Conservation (phyloP, 1,284 basidiomycete species). For the Exsudoporus floridanus region DNA sequence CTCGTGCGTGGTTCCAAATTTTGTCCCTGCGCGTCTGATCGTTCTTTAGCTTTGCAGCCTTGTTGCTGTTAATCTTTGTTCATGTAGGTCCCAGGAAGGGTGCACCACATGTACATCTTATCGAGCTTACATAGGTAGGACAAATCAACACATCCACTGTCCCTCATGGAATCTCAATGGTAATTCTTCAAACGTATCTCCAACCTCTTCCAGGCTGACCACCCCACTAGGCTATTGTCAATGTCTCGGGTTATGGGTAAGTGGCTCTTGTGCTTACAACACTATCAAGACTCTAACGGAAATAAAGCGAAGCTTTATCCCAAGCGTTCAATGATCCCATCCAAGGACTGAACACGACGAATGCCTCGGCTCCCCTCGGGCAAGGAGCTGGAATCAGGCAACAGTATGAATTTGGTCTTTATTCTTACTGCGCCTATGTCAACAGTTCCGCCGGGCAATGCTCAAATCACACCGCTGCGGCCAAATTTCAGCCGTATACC, state of each 20-base stretch:
- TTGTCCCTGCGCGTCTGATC: constrained; percentile 24
- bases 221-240: constrained; percentile 56
- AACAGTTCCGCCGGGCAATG: constrained; percentile 60
- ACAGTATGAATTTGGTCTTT: constrained; percentile 73
- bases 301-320: constrained; percentile 49
- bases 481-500: constrained; percentile 60
- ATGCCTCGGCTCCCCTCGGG: constrained; percentile 62
- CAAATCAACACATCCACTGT: constrained; percentile 76
- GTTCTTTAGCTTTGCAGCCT: constrained; percentile 53
- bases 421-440: constrained; percentile 73
- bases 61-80: constrained; percentile 74
- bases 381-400: constrained; percentile 60
- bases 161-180: constrained; percentile 72
- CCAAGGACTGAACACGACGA: constrained; percentile 63
- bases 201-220: constrained; percentile 15
- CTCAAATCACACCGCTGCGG: constrained; percentile 57
- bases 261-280: constrained; percentile 22
- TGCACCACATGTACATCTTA: constrained; percentile 33
- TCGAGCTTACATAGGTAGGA: constrained; percentile 55
- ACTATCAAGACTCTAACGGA: constrained; percentile 12
- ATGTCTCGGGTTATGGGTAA: constrained; percentile 69
- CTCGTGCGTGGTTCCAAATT: constrained; percentile 48
- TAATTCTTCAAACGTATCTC: constrained; percentile 31
- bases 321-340: constrained; percentile 57
- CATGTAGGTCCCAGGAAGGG: constrained; percentile 52